Evolutionary conservation across 495 filamentous ascomycete species (phyloP).

Genomic region (Penicillium argentinense): DNA sequence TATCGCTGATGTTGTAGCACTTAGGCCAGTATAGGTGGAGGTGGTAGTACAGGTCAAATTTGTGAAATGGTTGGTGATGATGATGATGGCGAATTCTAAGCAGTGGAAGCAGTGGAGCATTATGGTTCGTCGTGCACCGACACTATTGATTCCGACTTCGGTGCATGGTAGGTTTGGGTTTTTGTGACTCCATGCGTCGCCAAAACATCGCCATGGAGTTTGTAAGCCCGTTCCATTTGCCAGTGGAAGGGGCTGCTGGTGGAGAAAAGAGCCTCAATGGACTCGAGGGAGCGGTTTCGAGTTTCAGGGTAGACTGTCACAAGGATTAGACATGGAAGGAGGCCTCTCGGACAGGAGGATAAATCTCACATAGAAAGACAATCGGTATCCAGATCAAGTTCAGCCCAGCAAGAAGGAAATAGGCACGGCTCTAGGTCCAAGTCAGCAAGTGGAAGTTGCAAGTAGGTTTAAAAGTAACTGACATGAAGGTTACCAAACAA

Average conservation of each 20-base stretch:
- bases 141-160: constrained; percentile 1
- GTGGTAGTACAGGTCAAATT: too few species aligned
- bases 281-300: constrained; percentile 55
- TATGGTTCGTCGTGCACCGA: not conserved
- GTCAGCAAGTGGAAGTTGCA: not conserved
- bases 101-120: not conserved
- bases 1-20: too few species aligned
- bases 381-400: constrained; percentile 56
- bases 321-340: not conserved
- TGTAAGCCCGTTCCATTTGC: constrained; percentile 41
- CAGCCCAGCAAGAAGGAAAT: constrained; percentile 53
- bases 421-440: constrained; percentile 50
- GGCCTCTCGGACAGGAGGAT: not conserved
- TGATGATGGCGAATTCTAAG: too few species aligned
- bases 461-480: not conserved
- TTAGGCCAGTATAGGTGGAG: too few species aligned
- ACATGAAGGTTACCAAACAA: constrained; percentile 43
- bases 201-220: constrained; percentile 34
- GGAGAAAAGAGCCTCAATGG: constrained; percentile 56
- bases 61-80: too few species aligned
- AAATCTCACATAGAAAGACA: constrained; percentile 41
- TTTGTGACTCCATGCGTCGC: constrained; percentile 20
- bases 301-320: constrained; percentile 57
- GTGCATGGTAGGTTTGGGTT: constrained; percentile 3
- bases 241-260: constrained; percentile 36